Evolutionary conservation across 2,329 filamentous ascomycete genomes (phyloP).

Genomic region (Aspergillus costaricaensis): DNA sequence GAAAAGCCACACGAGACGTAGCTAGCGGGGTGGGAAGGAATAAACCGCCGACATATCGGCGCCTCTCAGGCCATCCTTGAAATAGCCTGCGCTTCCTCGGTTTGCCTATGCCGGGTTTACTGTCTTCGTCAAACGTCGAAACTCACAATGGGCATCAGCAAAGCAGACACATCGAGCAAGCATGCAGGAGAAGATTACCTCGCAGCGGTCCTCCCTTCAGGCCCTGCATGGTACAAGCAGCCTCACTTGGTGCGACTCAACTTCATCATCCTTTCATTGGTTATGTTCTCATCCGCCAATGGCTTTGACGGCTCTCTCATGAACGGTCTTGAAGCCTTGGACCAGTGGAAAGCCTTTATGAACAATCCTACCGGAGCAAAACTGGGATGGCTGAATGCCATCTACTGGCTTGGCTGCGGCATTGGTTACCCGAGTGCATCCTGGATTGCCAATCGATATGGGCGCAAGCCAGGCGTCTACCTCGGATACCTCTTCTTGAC

Average conservation of each 20-base stretch:
- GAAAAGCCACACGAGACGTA: not conserved
- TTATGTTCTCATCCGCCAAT: constrained; percentile 15
- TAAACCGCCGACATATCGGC: not conserved
- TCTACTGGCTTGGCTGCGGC: constrained; percentile 32
- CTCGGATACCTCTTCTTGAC: constrained; percentile 37
- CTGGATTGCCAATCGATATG: constrained; percentile 38
- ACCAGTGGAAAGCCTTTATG: constrained; percentile 36
- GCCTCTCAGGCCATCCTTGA: not conserved
- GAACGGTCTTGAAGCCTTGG: constrained; percentile 37
- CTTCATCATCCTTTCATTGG: constrained; percentile 10
- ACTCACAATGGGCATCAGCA: not conserved
- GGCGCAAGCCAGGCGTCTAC: constrained; percentile 36
- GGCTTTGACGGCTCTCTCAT: constrained; percentile 19
- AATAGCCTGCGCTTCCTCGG: not conserved
- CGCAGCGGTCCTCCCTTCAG: not conserved
- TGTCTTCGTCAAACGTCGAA: not conserved
- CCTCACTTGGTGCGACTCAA: constrained; percentile 9
- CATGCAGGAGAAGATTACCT: not conserved
- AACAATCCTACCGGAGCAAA: constrained; percentile 28
- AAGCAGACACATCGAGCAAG: not conserved
- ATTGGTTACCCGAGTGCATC: constrained; percentile 32
- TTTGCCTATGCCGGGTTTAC: not conserved
- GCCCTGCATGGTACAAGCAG: constrained; percentile 5
- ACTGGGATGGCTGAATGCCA: constrained; percentile 35
- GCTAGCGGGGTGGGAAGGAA: not conserved